Base-by-base conservation (phyloP, 805 yeast genomes). In the Candida andamanensis region DNA sequence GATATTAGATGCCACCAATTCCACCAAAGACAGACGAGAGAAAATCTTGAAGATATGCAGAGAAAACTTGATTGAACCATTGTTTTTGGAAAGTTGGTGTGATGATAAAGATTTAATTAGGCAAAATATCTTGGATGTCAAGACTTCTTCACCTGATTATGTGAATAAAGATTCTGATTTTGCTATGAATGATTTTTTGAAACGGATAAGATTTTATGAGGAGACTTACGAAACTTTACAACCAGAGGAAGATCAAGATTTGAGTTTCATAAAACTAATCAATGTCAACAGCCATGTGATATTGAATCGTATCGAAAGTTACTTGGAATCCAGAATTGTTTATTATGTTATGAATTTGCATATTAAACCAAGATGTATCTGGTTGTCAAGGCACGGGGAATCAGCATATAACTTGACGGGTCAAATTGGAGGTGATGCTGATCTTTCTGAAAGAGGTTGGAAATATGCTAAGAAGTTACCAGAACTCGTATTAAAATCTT, bases 301-400 rank as follows among this genome's bases (percentile, higher is more conserved):
- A 35, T 78, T 90, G 52, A 90, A 92, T 60, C 72, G 78, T 39
- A 87, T 92, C 44, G 86, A 85, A 54, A 78, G 89, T 15, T 92
- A 92, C 54, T 63, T 90, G 48, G 95, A 92, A 57, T 80, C 92
- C 41, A 75, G 97, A 48, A 87, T 92, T 41, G 97, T 89, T 13
- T 92, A 87, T 59, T 92, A 87, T 54, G 85, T 92, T 25, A 89
- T 92, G 96, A 92, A 92, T 52, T 65, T 92, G 45, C 97, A 89
- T 56, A 84, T 87, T 46, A 85, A 85, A 54, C 95, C 96, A 17
- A 74, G 97, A 41, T 74, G 81, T 42, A 87, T 92, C 40, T 92
- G 95, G 90, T 69, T 92, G 29, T 85, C 95, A 29, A 76, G 98
- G 47, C 98, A 92, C 51, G 98, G 98, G 17, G 98, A 92, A 60